Evolutionary conservation across 2,329 filamentous ascomycete species (phyloP).

Genomic region (Beauveria rudraprayagi): DNA sequence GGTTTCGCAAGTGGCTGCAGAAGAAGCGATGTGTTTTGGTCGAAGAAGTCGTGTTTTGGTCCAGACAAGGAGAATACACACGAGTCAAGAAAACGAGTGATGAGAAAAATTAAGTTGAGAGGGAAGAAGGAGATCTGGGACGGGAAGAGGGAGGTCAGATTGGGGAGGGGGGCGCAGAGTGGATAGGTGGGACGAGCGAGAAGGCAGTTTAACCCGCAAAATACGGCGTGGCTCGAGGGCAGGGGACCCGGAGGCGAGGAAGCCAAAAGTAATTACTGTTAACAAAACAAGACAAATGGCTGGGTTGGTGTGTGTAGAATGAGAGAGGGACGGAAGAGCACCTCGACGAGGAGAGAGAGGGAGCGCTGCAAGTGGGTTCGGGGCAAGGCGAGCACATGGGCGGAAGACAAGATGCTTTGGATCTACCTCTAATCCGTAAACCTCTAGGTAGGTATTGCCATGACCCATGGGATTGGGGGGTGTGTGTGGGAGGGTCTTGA

Average conservation of each 20-base stretch:
- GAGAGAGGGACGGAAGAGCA: not conserved
- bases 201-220: constrained; percentile 5
- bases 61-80: not conserved
- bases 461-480: no score
- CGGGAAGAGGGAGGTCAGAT: constrained; percentile 10
- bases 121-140: constrained; percentile 1
- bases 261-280: no score
- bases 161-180: not conserved
- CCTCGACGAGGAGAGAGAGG: not conserved
- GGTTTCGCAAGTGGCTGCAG: not conserved
- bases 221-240: constrained; percentile 5
- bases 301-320: not conserved
- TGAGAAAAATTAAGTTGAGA: not conserved
- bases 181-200: constrained; percentile 7
- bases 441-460: not conserved
- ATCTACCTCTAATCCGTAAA: not conserved
- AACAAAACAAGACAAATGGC: not conserved
- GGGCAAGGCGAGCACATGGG: constrained; percentile 9
- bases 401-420: constrained; percentile 8
- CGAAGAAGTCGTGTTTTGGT: not conserved
- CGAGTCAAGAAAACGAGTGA: not conserved
- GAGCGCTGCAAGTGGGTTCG: constrained; percentile 1
- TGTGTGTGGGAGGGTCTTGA: no score
- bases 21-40: not conserved
- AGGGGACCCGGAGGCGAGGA: not conserved